Evolutionary conservation across 495 filamentous ascomycete genomes (phyloP).

Genomic region (Ramalina intermedia): DNA sequence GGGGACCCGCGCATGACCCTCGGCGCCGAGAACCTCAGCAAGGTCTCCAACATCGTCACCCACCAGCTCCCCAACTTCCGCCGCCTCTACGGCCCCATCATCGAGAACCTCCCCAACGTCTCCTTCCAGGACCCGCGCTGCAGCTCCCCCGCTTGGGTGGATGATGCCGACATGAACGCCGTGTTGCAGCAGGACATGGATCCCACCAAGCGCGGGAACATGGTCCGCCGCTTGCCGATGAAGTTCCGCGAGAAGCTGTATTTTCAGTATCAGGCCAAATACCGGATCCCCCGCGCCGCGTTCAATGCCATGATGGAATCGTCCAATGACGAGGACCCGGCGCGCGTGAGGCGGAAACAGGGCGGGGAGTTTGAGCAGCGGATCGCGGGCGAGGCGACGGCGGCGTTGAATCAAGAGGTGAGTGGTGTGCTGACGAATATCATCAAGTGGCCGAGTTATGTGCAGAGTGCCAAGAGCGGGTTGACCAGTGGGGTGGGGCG

Average conservation of each 20-base stretch:
- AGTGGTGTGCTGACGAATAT: conserved; percentile 66
- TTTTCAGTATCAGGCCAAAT: conserved; percentile 85
- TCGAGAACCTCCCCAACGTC: conserved; percentile 81
- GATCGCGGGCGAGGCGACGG: conserved; percentile 53
- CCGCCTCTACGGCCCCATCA: conserved; percentile 73
- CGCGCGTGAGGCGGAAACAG: conserved; percentile 52
- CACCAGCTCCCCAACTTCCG: conserved; percentile 86
- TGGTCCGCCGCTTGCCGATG: conserved; percentile 84
- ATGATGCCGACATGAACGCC: conserved; percentile 44
- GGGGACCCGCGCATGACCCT: conserved; percentile 88
- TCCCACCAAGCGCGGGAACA: conserved; percentile 76
- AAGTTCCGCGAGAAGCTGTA: conserved; percentile 80
- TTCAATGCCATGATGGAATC: conserved; percentile 78
- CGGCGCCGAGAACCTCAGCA: conserved; percentile 77
- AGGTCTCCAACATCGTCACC: conserved; percentile 84
- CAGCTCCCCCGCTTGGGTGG: conserved; percentile 46
- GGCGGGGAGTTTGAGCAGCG: conserved; percentile 76
- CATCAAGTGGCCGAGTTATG: conserved; percentile 77
- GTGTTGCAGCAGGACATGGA: conserved; percentile 79
- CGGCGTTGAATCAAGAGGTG: conserved; percentile 51
- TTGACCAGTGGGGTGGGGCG: conserved; percentile 58
- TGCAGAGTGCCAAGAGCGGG: conserved; percentile 67
- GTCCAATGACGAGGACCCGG: conserved; percentile 49
- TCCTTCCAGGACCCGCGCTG: conserved; percentile 57
- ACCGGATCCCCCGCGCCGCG: conserved; percentile 63